Base-by-base conservation (phyloP, 2,329 filamentous ascomycete genomes). In the Clarireedia monteithiana region DNA sequence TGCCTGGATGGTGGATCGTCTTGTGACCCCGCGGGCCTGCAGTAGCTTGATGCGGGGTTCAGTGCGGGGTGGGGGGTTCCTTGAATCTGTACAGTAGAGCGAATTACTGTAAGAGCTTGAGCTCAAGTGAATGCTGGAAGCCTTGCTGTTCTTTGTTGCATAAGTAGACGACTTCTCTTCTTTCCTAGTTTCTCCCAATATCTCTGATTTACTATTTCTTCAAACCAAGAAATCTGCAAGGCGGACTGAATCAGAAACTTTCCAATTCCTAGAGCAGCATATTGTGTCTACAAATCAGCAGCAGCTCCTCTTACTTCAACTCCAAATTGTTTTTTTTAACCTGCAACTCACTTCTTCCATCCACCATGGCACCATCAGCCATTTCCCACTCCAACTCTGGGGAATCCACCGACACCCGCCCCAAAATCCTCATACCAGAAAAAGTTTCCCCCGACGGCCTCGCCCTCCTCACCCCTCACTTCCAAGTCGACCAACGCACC, bases 401-500 rank as follows among this genome's bases (percentile, higher is more conserved):
- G 5, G 27, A 30, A 49, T 40, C 5, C 36, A 30, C 51, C 23
- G n/a, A 47, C 23, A 30, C 30, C 20, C 60, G 62, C 15, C 64
- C 62, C 27, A 67, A 63, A 36, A 80, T 91, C 59, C 80, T 94
- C 27, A 86, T 91, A 42, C 84, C 88, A 1, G 88, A 92, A 67
- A 91, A 90, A 69, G 79, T 92, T 46, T 91, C 88, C 1, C 75
- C 83, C n/a, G 88, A 92, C 69, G 88, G 88, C 10, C 76, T 92
- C 17, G 80, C 84, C 17, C 73, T 91, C 20, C 77, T 92, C 39
- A 77, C 79, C 36, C 77, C 79, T 20, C 77, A 80, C 39, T 84
- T 88, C 64, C 81, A 89, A 23, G 86, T 92, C 36, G 82, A 92
- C 66, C 82, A 84, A 60, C 80, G 79, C 52, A 80, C 81, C 50